Evolutionary conservation across 352 stramenopile genomes (phyloP).

Genomic region (Globisporangium splendens): DNA sequence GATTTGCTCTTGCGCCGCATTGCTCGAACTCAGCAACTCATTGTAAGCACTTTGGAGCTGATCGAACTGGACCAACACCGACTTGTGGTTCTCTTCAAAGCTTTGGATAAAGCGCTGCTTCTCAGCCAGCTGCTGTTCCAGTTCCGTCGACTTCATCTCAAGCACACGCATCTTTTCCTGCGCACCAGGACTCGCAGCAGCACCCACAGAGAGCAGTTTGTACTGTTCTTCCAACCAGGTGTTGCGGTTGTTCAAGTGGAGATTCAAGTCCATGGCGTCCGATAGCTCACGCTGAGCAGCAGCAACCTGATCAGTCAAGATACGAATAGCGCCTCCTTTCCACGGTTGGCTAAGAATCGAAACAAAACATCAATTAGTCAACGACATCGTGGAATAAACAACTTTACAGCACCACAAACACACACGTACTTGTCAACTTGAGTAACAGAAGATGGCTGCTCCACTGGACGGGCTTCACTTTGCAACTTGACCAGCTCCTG

Average conservation of each 20-base stretch:
- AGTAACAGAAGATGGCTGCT: background rate
- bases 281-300: constrained; percentile 70
- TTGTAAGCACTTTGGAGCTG: constrained; percentile 12
- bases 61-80: constrained; percentile 10
- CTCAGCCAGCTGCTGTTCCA: constrained; percentile 21
- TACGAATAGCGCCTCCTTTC: constrained; percentile 51
- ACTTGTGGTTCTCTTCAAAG: constrained; percentile 28
- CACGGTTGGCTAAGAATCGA: constrained; percentile 17
- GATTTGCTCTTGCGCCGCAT: constrained; percentile 10
- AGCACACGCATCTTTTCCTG: constrained; percentile 17
- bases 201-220: constrained; percentile 32
- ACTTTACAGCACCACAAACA: background rate
- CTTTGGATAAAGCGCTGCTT: constrained; percentile 4
- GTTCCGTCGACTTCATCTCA: constrained; percentile 22
- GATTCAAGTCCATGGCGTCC: constrained; percentile 81
- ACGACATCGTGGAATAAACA: background rate
- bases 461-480: constrained; percentile 17
- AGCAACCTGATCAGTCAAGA: constrained; percentile 71
- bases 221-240: constrained; percentile 76
- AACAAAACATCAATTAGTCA: constrained; percentile 1
- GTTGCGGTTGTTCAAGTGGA: constrained; percentile 78
- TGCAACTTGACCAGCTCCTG: constrained; percentile 44
- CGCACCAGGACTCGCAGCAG: constrained; percentile 17
- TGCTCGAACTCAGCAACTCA: constrained; percentile 5
- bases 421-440: constrained; percentile 35